A percentile compares a stretch with the other conserved stretches of the same genome.
Conservation (phyloP, 305 asterid genomes). For the Fraxinus platypoda region DNA sequence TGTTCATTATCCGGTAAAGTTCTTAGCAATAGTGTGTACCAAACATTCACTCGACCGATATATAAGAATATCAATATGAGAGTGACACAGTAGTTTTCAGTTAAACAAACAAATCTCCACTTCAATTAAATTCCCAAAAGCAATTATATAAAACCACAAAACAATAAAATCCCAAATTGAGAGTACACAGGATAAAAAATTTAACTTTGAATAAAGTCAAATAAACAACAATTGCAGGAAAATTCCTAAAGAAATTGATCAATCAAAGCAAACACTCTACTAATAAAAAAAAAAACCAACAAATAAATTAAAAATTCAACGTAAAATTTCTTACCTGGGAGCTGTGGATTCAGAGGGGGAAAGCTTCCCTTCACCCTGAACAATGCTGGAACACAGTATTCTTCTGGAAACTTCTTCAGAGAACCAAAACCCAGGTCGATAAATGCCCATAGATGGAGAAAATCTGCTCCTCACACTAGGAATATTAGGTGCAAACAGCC, state of each 20-base stretch:
- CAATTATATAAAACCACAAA: background rate
- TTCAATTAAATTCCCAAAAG: background rate
- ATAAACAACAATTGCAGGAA: background rate
- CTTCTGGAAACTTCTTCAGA: slow-evolving; percentile 34
- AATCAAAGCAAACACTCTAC: background rate
- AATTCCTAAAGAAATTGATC: background rate
- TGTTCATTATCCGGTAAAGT: background rate
- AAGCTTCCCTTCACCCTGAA: slow-evolving; percentile 54
- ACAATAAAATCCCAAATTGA: background rate
- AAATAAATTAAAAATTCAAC: slow-evolving; percentile 14
- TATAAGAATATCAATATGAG: background rate
- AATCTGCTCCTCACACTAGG: slow-evolving; percentile 38
- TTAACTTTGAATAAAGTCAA: slow-evolving; percentile 1
- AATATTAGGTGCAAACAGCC: slow-evolving; percentile 48
- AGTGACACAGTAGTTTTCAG: background rate
- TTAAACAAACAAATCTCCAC: slow-evolving; percentile 7
- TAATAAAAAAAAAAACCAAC: slow-evolving; percentile 9
- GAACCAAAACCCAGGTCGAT: slow-evolving; percentile 53
- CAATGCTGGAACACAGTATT: slow-evolving; percentile 48
- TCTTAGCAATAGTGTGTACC: background rate
- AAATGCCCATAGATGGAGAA: slow-evolving; percentile 40
- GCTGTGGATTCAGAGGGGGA: slow-evolving; percentile 47
- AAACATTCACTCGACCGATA: background rate
- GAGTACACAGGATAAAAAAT: background rate
- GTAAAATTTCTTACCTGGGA: slow-evolving; percentile 36